phyloP scores from a whole-genome alignment of 768 basidiomycete species.

The Pleurotus ostreatus region DNA sequence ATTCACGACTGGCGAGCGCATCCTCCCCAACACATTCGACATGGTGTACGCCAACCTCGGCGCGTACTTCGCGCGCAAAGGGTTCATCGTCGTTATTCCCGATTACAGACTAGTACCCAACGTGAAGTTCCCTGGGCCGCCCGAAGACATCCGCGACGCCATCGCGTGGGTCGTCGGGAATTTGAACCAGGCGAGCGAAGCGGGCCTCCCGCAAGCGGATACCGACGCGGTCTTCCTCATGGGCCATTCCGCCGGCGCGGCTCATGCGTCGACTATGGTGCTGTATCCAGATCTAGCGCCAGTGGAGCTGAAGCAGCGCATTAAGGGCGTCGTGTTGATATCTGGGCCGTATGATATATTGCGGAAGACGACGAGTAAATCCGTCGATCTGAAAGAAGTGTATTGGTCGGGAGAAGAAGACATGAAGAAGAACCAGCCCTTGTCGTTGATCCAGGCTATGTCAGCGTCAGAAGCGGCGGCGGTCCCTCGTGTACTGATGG shows the following conservation, averaged over 20 bases:
- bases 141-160: conserved; percentile 58
- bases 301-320: conserved; percentile 23
- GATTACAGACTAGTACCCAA: conserved; percentile 65
- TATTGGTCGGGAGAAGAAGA: conserved; percentile 37
- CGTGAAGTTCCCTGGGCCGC: conserved; percentile 49
- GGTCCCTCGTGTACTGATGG: conserved; percentile 44
- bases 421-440: conserved; percentile 33
- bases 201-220: conserved; percentile 29
- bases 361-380: conserved; percentile 18
- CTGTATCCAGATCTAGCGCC: conserved; percentile 33
- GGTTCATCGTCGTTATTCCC: conserved; percentile 61
- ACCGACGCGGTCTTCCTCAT: conserved; percentile 40
- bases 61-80: conserved; percentile 55
- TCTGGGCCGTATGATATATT: conserved; percentile 40
- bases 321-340: conserved; percentile 43
- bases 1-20: conserved; percentile 47
- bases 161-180: conserved; percentile 47
- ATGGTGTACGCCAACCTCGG: conserved; percentile 54
- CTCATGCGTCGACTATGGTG: conserved; percentile 42
- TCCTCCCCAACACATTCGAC: conserved; percentile 39
- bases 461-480: conserved; percentile 26
- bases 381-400: conserved; percentile 24
- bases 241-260: conserved; percentile 62
- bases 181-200: conserved; percentile 5
- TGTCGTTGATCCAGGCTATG: conserved; percentile 34